These are phyloP conservation scores for Colletotrichum karsti DNA, from an alignment of 2,329 filamentous ascomycete species.

Conservation along the genomic window DNA sequence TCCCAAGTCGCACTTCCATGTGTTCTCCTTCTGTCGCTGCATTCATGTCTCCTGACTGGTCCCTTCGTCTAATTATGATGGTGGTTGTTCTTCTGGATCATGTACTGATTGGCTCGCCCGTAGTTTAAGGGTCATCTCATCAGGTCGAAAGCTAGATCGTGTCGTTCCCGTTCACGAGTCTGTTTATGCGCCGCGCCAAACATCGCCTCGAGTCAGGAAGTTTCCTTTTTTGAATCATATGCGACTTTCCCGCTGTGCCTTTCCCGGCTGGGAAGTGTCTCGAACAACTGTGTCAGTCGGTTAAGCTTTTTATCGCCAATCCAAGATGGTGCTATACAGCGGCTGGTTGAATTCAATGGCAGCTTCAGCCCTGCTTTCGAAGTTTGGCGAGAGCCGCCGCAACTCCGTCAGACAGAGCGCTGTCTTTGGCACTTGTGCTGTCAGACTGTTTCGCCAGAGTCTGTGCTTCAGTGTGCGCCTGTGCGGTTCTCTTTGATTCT, in stretches of 20 bases:
- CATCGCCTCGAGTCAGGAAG: neutral
- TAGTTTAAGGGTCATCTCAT: neutral
- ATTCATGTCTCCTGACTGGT: neutral
- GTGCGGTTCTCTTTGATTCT: conserved; percentile 51
- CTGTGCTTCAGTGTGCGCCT: conserved; percentile 33
- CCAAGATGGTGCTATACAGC: neutral
- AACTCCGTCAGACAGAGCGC: conserved; percentile 64
- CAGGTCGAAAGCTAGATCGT: neutral
- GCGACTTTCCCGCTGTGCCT: neutral
- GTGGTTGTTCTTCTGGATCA: neutral
- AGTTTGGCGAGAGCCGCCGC: conserved; percentile 69
- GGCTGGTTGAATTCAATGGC: neutral
- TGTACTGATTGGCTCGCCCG: neutral
- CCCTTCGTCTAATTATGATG: neutral
- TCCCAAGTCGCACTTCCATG: neutral
- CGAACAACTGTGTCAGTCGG: neutral
- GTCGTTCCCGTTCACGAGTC: neutral
- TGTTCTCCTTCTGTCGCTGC: neutral
- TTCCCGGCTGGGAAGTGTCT: neutral
- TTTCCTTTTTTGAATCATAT: neutral
- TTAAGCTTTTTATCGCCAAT: conserved; percentile 14
- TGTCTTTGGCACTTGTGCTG: conserved; percentile 37
- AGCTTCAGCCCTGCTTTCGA: conserved; percentile 50
- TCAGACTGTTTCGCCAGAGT: conserved; percentile 27
- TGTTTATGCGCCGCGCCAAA: neutral